Conservation (phyloP, 768 basidiomycete species). For the Boletellus ananiceps region DNA sequence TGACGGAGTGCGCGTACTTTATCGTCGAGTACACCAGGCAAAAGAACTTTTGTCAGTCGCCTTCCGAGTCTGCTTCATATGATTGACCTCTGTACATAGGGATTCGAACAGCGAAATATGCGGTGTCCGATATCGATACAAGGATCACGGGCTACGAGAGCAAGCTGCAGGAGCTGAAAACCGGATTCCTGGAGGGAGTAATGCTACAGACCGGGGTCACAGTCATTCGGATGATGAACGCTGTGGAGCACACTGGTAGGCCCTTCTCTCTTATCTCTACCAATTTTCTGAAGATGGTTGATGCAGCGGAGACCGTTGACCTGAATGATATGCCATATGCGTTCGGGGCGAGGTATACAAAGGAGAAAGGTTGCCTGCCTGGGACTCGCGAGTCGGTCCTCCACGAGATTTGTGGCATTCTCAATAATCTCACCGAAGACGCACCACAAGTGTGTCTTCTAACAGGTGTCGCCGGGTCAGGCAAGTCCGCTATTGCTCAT, state of each 20-base stretch:
- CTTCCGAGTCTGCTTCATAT: too few species aligned
- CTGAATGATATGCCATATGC: slow-evolving; percentile 9
- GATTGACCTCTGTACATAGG: not conserved
- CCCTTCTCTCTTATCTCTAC: not conserved
- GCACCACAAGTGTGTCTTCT: slow-evolving; percentile 16
- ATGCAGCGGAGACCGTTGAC: not conserved
- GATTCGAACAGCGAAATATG: not conserved
- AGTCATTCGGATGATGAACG: not conserved
- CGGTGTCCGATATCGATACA: not conserved
- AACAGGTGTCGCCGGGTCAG: slow-evolving; percentile 2
- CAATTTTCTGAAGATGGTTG: not conserved
- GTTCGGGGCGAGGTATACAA: slow-evolving; percentile 8
- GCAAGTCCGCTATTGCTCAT: not conserved
- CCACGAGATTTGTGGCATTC: not conserved
- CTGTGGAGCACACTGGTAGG: not conserved
- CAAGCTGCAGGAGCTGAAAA: not conserved
- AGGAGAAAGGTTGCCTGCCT: slow-evolving; percentile 1
- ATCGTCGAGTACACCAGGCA: too few species aligned
- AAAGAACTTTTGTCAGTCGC: too few species aligned
- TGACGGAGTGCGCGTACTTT: too few species aligned
- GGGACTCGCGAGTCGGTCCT: not conserved
- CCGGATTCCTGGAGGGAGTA: not conserved
- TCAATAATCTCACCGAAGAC: not conserved
- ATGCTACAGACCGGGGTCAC: not conserved
- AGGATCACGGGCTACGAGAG: not conserved